Evolutionary conservation across 2,329 filamentous ascomycete species (phyloP).

Genomic region (Colletotrichum tofieldiae): DNA sequence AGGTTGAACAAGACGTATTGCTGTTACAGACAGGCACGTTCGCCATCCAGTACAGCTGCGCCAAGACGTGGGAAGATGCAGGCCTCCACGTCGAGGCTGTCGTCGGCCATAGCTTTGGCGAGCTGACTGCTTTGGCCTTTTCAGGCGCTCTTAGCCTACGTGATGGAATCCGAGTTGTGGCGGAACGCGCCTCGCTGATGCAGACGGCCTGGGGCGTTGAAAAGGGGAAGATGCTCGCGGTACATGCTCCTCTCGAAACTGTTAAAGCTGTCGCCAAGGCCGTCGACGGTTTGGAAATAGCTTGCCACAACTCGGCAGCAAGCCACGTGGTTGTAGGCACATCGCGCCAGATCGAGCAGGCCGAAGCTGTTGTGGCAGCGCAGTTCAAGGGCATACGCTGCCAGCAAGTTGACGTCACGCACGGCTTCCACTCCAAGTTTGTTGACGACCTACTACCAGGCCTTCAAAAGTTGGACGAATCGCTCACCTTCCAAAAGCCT

Average conservation of each 20-base stretch:
- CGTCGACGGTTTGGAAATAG: not conserved
- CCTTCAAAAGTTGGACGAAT: not conserved
- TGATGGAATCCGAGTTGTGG: no score
- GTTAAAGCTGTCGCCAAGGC: not conserved
- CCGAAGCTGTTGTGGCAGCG: not conserved
- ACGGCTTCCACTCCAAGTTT: slow-evolving; percentile 1
- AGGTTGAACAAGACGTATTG: no score
- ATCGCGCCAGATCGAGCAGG: not conserved
- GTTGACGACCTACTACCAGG: not conserved
- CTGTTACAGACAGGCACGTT: no score
- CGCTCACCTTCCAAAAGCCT: not conserved
- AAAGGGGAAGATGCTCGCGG: not conserved
- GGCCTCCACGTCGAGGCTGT: no score
- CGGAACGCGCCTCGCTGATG: no score
- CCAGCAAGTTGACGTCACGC: not conserved
- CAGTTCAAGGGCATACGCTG: not conserved
- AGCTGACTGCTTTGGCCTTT: no score
- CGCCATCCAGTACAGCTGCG: no score
- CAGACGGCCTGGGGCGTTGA: no score
- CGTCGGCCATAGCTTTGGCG: no score
- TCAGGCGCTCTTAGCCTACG: no score
- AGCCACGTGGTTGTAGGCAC: slow-evolving; percentile 1
- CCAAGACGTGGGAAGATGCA: no score
- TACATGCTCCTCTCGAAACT: not conserved
- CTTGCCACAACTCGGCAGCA: not conserved